A percentile compares a stretch with the other conserved stretches of the same genome.
Conservation (phyloP, 345 rosid species). For the Acer yangbiense region DNA sequence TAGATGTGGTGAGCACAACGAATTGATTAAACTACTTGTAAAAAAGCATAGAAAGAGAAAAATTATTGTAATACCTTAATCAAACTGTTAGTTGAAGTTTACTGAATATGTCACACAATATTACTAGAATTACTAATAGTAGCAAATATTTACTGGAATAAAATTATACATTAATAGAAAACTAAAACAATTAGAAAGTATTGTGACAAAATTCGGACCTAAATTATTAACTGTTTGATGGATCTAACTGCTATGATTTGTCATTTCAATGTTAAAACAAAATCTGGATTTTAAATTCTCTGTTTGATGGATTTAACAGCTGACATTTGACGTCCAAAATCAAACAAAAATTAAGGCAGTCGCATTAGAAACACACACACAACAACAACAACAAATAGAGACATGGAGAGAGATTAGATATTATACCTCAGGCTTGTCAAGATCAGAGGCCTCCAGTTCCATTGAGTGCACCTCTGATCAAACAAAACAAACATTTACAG, state of each 20-base stretch:
- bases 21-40: background rate
- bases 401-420: no score
- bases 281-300: no score
- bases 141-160: background rate
- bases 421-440: no score
- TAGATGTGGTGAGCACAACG: no score
- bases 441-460: no score
- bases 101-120: constrained; percentile 1
- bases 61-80: background rate
- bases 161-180: background rate
- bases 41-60: background rate
- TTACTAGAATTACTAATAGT: background rate
- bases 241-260: background rate
- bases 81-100: background rate
- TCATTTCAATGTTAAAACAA: background rate
- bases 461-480: no score
- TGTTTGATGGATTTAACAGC: no score
- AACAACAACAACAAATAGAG: no score
- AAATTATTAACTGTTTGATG: background rate
- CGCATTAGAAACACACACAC: background rate
- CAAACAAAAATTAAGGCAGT: background rate
- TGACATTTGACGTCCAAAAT: background rate
- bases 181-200: background rate
- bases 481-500: background rate
- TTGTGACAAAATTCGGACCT: no score